phyloP scores from a whole-genome alignment of 495 filamentous ascomycete genomes.

The Diplogelasinospora grovesii region DNA sequence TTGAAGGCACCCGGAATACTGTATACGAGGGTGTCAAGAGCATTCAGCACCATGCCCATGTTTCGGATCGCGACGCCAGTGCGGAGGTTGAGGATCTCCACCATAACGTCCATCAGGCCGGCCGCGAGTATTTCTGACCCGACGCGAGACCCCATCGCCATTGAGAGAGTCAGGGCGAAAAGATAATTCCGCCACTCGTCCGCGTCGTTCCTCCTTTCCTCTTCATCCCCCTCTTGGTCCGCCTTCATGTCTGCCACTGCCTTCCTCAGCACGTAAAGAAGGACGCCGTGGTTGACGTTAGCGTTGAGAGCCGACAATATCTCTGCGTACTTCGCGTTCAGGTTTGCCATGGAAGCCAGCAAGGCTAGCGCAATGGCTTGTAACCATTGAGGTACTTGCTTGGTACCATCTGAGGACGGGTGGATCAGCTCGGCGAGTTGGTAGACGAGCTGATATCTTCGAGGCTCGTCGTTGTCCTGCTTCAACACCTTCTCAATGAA shows the following conservation, averaged over 20 bases:
- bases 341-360: constrained; percentile 73
- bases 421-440: constrained; percentile 90
- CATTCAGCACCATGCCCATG: constrained; percentile 71
- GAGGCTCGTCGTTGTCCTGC: constrained; percentile 84
- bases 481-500: constrained; percentile 82
- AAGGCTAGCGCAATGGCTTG: constrained; percentile 79
- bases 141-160: constrained; percentile 64
- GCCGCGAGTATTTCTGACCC: constrained; percentile 73
- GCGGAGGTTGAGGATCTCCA: constrained; percentile 81
- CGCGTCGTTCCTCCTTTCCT: constrained; percentile 47
- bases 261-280: constrained; percentile 90
- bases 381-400: constrained; percentile 59
- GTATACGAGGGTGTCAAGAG: constrained; percentile 82
- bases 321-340: constrained; percentile 69
- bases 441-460: constrained; percentile 81
- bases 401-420: constrained; percentile 58
- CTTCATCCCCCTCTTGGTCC: constrained; percentile 47
- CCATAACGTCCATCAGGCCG: constrained; percentile 79
- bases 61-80: constrained; percentile 76
- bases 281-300: constrained; percentile 90
- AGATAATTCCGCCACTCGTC: constrained; percentile 88
- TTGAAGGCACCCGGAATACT: constrained; percentile 73
- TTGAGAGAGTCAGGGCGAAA: constrained; percentile 70
- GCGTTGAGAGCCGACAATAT: constrained; percentile 80
- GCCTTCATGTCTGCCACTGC: constrained; percentile 71